phyloP scores from a whole-genome alignment of 2,329 filamentous ascomycete species.

The Aspergillus transmontanensis region DNA sequence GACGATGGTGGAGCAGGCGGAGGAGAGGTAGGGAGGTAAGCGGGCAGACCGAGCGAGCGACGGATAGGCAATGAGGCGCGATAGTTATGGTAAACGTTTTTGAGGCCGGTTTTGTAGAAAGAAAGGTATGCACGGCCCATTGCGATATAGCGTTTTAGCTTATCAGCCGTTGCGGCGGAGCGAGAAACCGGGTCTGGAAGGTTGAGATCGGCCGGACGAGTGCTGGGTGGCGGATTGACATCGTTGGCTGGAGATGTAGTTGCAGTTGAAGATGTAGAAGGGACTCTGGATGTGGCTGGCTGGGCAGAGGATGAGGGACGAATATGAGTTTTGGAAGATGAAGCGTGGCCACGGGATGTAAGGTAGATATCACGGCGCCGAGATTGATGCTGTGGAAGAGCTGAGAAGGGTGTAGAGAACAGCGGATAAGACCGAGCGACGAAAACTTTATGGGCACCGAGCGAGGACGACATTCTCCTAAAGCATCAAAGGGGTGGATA shows the following conservation, averaged over 20 bases:
- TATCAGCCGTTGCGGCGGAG: conserved; percentile 43
- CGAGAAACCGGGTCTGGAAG: conserved; percentile 59
- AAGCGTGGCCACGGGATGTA: conserved; percentile 10
- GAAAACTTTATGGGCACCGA: conserved; percentile 13
- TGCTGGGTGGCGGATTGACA: conserved; percentile 73
- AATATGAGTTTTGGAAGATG: conserved; percentile 20
- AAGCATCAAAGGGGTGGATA: background rate
- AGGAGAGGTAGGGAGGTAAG: conserved; percentile 38
- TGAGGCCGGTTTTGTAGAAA: conserved; percentile 88
- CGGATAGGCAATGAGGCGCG: conserved; percentile 37
- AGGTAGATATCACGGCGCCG: background rate
- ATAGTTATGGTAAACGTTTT: conserved; percentile 71
- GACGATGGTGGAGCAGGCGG: conserved; percentile 18
- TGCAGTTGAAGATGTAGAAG: conserved; percentile 22
- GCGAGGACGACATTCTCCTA: conserved; percentile 6
- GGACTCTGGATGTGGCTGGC: conserved; percentile 14
- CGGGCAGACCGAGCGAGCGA: conserved; percentile 32
- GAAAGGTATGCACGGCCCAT: conserved; percentile 73
- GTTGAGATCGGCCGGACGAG: conserved; percentile 69
- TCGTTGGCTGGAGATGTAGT: conserved; percentile 24
- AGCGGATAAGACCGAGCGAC: conserved; percentile 6
- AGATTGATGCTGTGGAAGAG: background rate
- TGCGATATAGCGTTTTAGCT: conserved; percentile 37
- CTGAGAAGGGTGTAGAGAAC: background rate
- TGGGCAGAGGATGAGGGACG: conserved; percentile 24